phyloP scores from a whole-genome alignment of 345 rosid genomes.

The Bretschneidera sinensis region DNA sequence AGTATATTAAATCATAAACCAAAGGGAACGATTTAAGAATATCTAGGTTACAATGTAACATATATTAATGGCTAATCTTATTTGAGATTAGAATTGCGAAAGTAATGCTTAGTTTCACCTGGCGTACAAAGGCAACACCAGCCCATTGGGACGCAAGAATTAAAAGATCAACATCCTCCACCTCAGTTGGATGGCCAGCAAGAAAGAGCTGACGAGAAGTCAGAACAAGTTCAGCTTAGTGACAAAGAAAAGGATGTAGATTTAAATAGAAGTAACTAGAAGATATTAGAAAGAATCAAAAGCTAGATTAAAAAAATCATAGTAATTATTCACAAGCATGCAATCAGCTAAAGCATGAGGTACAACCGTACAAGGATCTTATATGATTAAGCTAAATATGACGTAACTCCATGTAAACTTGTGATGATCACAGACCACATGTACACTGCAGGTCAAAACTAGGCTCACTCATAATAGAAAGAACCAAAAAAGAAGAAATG shows the following conservation, averaged over 20 bases:
- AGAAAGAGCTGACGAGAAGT: slow-evolving; percentile 44
- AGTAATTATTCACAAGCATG: no score
- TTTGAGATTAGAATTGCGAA: no score
- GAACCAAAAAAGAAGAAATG: no score
- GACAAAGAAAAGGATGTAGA: slow-evolving; percentile 2
- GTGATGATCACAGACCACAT: neutral
- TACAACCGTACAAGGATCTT: no score
- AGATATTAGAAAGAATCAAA: slow-evolving; percentile 7
- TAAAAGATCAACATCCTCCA: slow-evolving; percentile 54
- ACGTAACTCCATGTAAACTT: no score
- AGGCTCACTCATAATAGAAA: neutral
- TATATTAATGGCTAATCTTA: no score
- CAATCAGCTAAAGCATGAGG: no score
- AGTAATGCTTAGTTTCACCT: slow-evolving; percentile 31
- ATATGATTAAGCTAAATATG: no score
- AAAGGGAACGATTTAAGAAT: no score
- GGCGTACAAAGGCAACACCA: slow-evolving; percentile 57
- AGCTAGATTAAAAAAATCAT: no score
- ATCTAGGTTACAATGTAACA: no score
- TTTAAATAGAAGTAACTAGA: neutral
- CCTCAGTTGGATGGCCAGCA: slow-evolving; percentile 38
- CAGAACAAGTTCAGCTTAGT: slow-evolving; percentile 10
- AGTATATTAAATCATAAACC: no score
- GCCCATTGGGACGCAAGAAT: slow-evolving; percentile 82
- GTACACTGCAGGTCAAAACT: neutral